Conservation (phyloP, 441 rosid species). For the Aleurites moluccanus region DNA sequence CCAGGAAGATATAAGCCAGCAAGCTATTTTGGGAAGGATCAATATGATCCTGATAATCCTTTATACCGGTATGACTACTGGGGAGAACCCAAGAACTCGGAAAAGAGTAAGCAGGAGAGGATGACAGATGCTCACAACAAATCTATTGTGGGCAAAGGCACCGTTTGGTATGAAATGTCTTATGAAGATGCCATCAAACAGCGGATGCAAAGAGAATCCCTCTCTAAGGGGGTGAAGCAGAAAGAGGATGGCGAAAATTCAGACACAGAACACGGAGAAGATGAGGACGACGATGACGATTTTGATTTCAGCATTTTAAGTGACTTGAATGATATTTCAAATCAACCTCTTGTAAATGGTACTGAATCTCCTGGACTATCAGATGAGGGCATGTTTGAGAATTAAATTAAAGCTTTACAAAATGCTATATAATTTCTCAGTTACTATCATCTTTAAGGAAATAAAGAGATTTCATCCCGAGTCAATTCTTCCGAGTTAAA, state of each 20-base stretch:
- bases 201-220: slow-evolving; percentile 54
- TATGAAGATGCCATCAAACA: slow-evolving; percentile 78
- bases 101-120: slow-evolving; percentile 76
- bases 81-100: slow-evolving; percentile 96
- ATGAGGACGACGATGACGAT: slow-evolving; percentile 51
- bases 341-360: slow-evolving; percentile 79
- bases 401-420: slow-evolving; percentile 8
- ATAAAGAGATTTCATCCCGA: not conserved
- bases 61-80: slow-evolving; percentile 79
- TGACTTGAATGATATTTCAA: slow-evolving; percentile 38
- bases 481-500: not conserved
- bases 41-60: slow-evolving; percentile 84
- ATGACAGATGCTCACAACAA: slow-evolving; percentile 80
- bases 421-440: not conserved
- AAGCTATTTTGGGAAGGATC: slow-evolving; percentile 82
- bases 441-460: not conserved
- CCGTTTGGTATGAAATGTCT: slow-evolving; percentile 84
- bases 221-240: slow-evolving; percentile 28
- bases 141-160: slow-evolving; percentile 78
- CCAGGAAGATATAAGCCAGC: slow-evolving; percentile 70
- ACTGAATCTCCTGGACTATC: slow-evolving; percentile 61
- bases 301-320: slow-evolving; percentile 72
- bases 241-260: slow-evolving; percentile 32
- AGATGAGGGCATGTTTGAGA: slow-evolving; percentile 58
- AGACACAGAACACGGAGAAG: slow-evolving; percentile 27